Evolutionary conservation across 208 protist genomes (phyloP).

Genomic region (Porcisia deanei): DNA sequence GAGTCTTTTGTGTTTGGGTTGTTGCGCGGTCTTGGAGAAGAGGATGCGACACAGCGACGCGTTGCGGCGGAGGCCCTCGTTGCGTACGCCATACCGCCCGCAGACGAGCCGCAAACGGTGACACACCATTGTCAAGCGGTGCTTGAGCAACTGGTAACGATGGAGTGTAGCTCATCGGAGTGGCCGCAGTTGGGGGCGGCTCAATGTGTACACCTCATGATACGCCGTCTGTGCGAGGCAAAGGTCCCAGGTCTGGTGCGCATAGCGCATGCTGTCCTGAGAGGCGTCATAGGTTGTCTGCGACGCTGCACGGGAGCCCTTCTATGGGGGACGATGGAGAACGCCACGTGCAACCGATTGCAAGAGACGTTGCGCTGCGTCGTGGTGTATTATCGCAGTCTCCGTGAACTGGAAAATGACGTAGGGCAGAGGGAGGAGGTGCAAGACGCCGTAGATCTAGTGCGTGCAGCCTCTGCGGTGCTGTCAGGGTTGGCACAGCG

Average conservation of each 20-base stretch:
- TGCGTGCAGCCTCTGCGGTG: neutral
- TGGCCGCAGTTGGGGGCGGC: slow-evolving; percentile 13
- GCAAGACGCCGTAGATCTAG: neutral
- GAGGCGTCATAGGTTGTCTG: slow-evolving; percentile 6
- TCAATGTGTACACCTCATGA: neutral
- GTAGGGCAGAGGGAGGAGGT: neutral
- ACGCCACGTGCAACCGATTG: slow-evolving; percentile 10
- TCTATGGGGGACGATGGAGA: slow-evolving; percentile 10
- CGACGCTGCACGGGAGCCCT: slow-evolving; percentile 2
- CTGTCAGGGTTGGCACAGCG: slow-evolving; percentile 8
- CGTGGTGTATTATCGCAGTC: neutral
- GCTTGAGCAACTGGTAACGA: neutral
- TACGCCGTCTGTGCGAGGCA: neutral
- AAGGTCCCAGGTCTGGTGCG: neutral
- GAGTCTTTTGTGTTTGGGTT: slow-evolving; percentile 7
- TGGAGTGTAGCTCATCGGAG: slow-evolving; percentile 3
- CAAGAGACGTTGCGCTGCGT: slow-evolving; percentile 6
- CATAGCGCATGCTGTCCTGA: neutral
- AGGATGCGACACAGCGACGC: slow-evolving; percentile 11
- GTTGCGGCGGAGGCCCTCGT: slow-evolving; percentile 22
- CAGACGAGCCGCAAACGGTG: neutral
- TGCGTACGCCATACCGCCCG: slow-evolving; percentile 16
- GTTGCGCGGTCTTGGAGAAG: slow-evolving; percentile 11
- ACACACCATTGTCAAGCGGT: slow-evolving; percentile 2
- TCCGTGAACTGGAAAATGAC: neutral